Percentiles rank a stretch among this genome's conserved stretches.
These are phyloP conservation scores for Bisporella sp. DNA, from an alignment of 2,329 filamentous ascomycete genomes.

Conservation along the genomic window DNA sequence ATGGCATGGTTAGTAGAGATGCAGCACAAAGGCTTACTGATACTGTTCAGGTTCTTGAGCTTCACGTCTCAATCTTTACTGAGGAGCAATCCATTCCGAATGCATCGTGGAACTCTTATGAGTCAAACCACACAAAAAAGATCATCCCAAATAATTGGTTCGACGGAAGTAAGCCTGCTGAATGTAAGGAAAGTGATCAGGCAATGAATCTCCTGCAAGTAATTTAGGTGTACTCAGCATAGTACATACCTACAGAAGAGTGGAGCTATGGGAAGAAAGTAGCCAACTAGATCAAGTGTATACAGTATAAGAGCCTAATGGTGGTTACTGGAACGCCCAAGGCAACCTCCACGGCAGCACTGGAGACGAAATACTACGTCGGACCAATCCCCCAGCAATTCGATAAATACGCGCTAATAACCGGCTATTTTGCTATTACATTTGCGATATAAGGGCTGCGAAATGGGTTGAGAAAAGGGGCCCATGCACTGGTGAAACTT, in stretches of 20 bases:
- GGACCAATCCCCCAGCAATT: neutral
- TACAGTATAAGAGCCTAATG: constrained; percentile 1
- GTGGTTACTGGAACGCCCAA: constrained; percentile 1
- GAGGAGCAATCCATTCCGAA: too few species aligned
- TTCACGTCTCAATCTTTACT: too few species aligned
- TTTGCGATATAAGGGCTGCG: too few species aligned
- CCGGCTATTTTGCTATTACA: too few species aligned
- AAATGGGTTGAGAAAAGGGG: too few species aligned
- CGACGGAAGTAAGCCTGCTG: constrained; percentile 4
- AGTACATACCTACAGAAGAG: constrained; percentile 9
- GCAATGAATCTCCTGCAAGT: constrained; percentile 24
- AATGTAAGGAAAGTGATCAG: constrained; percentile 7
- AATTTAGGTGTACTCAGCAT: constrained; percentile 24
- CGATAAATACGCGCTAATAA: too few species aligned
- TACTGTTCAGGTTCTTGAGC: too few species aligned
- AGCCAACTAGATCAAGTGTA: constrained; percentile 1
- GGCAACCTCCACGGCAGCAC: constrained; percentile 3
- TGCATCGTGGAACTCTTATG: too few species aligned
- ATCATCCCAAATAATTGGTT: constrained; percentile 3
- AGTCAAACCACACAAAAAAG: constrained; percentile 5
- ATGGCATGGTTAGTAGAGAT: too few species aligned
- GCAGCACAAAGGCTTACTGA: too few species aligned
- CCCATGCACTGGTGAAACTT: too few species aligned
- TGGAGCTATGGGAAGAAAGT: constrained; percentile 6
- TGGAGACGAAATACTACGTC: neutral